A percentile compares a stretch with the other conserved stretches of the same genome.
These are phyloP conservation scores for Leishmania guyanensis DNA, from an alignment of 208 protist species.

Conservation along the genomic window DNA sequence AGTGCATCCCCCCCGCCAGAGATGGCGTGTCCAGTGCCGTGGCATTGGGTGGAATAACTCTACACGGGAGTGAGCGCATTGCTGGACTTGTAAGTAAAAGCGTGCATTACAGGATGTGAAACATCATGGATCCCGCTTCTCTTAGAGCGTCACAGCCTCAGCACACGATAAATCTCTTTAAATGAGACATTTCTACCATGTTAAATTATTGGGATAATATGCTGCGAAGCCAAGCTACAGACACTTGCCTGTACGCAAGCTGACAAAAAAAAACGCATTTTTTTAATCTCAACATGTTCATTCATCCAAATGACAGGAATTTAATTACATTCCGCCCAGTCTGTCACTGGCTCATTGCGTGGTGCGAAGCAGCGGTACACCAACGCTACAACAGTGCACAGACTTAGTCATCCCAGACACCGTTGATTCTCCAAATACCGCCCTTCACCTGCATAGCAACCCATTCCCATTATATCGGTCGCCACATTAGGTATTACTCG, in stretches of 20 bases:
- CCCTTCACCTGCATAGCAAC: too few species aligned
- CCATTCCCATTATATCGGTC: background rate
- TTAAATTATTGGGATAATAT: background rate
- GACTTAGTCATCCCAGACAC: background rate
- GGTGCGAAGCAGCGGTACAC: background rate
- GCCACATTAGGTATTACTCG: background rate
- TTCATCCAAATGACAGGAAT: background rate
- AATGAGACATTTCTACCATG: background rate
- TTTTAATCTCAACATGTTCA: background rate
- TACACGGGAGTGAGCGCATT: background rate
- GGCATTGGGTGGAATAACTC: background rate
- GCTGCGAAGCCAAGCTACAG: background rate
- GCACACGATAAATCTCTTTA: background rate
- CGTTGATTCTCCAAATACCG: background rate
- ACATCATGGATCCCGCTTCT: background rate
- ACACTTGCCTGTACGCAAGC: background rate
- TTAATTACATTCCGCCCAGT: background rate
- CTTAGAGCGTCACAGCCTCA: background rate
- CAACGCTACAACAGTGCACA: background rate
- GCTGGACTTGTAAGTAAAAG: background rate
- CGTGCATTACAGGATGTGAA: background rate
- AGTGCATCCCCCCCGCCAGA: background rate
- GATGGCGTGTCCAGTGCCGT: background rate
- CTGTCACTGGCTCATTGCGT: background rate
- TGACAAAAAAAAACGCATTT: background rate